These are phyloP conservation scores for Atalantia buxifolia DNA, from an alignment of 345 rosid genomes.

Conservation along the genomic window DNA sequence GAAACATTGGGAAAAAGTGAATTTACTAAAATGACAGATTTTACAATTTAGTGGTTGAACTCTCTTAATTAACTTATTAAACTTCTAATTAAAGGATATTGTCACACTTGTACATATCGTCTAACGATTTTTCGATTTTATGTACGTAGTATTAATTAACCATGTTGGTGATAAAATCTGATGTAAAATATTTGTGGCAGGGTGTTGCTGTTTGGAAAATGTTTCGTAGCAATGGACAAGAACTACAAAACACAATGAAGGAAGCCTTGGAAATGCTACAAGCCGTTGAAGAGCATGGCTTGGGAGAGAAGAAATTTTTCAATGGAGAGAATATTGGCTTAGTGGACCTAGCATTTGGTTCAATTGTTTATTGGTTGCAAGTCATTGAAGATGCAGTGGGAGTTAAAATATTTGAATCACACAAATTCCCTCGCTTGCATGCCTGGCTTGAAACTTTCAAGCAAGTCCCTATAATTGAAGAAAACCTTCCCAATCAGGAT, in stretches of 20 bases:
- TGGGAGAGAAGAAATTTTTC: conserved; percentile 3
- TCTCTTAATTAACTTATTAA: no score
- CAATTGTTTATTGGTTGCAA: not conserved
- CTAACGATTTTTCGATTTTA: no score
- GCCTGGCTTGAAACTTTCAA: not conserved
- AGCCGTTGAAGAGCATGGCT: not conserved
- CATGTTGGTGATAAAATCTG: no score
- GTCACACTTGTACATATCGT: no score
- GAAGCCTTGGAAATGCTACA: not conserved
- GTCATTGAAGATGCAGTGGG: not conserved
- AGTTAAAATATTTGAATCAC: not conserved
- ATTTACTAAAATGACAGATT: no score
- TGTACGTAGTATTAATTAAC: no score
- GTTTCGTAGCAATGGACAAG: not conserved
- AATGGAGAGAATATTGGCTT: conserved; percentile 1
- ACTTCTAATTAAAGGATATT: no score
- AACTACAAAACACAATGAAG: not conserved
- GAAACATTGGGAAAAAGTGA: no score
- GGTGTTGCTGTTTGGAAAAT: not conserved
- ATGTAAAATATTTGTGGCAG: not conserved
- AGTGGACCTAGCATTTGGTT: not conserved
- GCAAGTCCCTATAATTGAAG: not conserved
- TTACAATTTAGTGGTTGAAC: no score
- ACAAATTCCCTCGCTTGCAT: not conserved
- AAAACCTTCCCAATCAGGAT: not conserved